Base-by-base conservation (phyloP, 164 flowering plant species). In the Kingdonia uniflora region DNA sequence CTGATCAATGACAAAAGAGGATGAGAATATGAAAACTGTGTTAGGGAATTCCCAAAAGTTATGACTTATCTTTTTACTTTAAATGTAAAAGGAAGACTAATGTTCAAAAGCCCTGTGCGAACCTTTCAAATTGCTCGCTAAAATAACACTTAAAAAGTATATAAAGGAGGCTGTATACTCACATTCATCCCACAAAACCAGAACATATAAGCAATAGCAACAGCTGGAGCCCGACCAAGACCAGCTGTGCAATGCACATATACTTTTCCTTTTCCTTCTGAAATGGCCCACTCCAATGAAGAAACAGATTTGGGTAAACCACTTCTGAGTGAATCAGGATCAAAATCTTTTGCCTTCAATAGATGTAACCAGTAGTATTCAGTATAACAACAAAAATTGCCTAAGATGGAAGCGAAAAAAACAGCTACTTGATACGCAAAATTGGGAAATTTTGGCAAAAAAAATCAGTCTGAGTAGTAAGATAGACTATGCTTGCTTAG, bases 181-280 rank as follows among this genome's bases (percentile, higher is more conserved):
- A 87, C 98, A 75, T 87, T 65, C 85, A 76, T 87, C 57, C 53
- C 73, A 53, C 74, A 70, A 45, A 91, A 91, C 98, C 96, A 91
- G 71, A 79, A 91, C 80, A 91, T 71, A 67, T 91, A 87, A 49
- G 96, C 85, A 54, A 91, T 85, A 24, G 86, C 86, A 69, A 85
- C 86, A 19, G 96, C 98, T 2, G 96, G 96, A 20, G 97, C 96
- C 68, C 98, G 79, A 38, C 96, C 96, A 45, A 91, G 60, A 57
- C 98, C 98, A 58, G 96, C 98, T 5, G 96, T 80, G 65, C 98
- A 87, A 64, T 87, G 96, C 49, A 91, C 85, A 57, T 85, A 91
- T 0, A 76, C 82, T 61, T 64, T 77, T 49, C 95, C 97, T 58
- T 81, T 81, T 2, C 96, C 87, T 52, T 91, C 83, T n/a, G 83